phyloP scores from a whole-genome alignment of 805 yeast genomes.

The Nakazawaea anatomiae region DNA sequence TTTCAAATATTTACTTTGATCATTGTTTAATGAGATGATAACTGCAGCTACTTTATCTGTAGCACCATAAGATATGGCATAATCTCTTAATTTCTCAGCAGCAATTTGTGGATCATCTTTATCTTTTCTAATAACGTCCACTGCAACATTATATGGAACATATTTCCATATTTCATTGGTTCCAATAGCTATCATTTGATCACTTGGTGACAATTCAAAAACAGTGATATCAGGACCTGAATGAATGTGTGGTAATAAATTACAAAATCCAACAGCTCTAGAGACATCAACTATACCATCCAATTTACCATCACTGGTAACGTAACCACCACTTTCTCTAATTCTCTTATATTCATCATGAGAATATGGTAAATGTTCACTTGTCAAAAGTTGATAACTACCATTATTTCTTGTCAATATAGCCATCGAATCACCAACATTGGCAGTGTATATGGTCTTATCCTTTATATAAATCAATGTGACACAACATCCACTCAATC shows the following conservation, averaged over 20 bases:
- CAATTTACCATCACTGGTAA: conserved; percentile 74
- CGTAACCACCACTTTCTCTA: conserved; percentile 87
- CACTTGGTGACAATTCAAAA: conserved; percentile 55
- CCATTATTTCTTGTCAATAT: conserved; percentile 77
- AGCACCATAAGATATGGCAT: conserved; percentile 90
- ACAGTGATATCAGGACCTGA: conserved; percentile 79
- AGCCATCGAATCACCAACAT: conserved; percentile 87
- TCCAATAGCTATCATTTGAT: conserved; percentile 81
- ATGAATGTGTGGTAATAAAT: conserved; percentile 79
- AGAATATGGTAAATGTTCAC: conserved; percentile 78
- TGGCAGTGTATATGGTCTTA: conserved; percentile 68
- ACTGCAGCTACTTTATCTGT: conserved; percentile 72
- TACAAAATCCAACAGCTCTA: conserved; percentile 88
- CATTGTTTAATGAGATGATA: conserved; percentile 65
- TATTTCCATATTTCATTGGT: conserved; percentile 82
- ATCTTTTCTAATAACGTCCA: conserved; percentile 81
- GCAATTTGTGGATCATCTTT: conserved; percentile 82
- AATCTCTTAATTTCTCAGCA: conserved; percentile 89
- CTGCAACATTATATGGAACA: conserved; percentile 78
- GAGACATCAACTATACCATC: conserved; percentile 82
- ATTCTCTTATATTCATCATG: conserved; percentile 78
- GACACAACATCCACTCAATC: conserved; percentile 76
- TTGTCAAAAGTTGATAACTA: conserved; percentile 65
- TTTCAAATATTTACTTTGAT: conserved; percentile 27
- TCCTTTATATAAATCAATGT: conserved; percentile 77